These are phyloP conservation scores for Suillus sp. DNA, from an alignment of 768 basidiomycete species.

Conservation along the genomic window DNA sequence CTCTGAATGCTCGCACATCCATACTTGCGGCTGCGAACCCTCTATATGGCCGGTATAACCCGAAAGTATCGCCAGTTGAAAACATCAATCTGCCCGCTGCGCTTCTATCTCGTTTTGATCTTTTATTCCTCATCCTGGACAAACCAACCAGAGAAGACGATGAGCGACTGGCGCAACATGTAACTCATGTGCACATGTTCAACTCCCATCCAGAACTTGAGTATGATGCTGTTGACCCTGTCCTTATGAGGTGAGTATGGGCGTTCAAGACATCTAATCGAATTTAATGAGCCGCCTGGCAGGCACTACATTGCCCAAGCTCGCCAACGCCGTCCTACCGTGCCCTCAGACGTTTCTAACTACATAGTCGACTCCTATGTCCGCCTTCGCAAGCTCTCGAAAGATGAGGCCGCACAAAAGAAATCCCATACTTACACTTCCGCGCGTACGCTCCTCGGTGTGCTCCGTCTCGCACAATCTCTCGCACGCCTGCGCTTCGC, in stretches of 20 bases:
- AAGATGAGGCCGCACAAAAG: constrained; percentile 86
- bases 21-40: constrained; percentile 98
- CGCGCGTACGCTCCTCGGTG: constrained; percentile 91
- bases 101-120: constrained; percentile 92
- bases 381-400: constrained; percentile 88
- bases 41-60: constrained; percentile 96
- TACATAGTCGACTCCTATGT: constrained; percentile 97
- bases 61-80: constrained; percentile 96
- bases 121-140: constrained; percentile 95
- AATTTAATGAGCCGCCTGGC: constrained; percentile 16
- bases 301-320: constrained; percentile 96
- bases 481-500: constrained; percentile 90
- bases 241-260: constrained; percentile 74
- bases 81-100: constrained; percentile 99
- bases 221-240: constrained; percentile 81
- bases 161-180: constrained; percentile 93
- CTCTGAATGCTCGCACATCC: constrained; percentile 95
- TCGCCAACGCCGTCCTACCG: constrained; percentile 85
- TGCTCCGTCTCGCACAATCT: constrained; percentile 92
- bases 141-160: constrained; percentile 95
- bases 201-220: constrained; percentile 86
- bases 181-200: constrained; percentile 98
- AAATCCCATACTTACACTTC: constrained; percentile 95
- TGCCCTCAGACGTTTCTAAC: constrained; percentile 83
- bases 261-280: not conserved